Conservation (phyloP, 78 protist species). For the Cavenderia fasciculata region DNA sequence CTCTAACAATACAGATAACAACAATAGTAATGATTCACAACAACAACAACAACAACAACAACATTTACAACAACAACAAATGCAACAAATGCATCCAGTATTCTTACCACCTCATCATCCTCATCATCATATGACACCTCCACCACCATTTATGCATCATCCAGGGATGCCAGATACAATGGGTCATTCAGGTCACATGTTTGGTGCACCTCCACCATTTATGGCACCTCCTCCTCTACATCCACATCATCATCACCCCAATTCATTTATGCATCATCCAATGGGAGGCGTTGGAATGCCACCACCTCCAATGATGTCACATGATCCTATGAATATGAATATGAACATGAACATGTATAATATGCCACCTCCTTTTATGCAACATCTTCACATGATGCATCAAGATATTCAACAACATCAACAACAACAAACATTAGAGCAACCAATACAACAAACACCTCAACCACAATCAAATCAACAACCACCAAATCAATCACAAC, state of each 20-base stretch:
- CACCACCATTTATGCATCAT: not conserved
- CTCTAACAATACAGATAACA: too few relatives aligned
- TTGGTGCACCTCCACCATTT: too few relatives aligned
- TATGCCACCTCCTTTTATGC: conserved; percentile 4
- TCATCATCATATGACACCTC: not conserved
- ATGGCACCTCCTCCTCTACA: not conserved
- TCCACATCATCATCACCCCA: not conserved
- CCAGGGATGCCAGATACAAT: too few relatives aligned
- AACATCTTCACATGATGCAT: not conserved
- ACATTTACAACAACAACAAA: too few relatives aligned
- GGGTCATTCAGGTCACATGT: too few relatives aligned
- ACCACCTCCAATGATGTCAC: not conserved
- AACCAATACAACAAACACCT: not conserved
- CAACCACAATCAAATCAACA: too few relatives aligned
- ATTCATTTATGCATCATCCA: not conserved
- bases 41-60: too few relatives aligned
- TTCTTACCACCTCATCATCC: not conserved
- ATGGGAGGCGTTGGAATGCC: not conserved
- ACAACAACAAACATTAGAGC: not conserved
- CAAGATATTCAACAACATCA: not conserved
- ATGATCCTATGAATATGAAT: not conserved
- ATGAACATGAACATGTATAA: not conserved
- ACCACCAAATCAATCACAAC: not conserved
- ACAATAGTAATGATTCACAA: too few relatives aligned
- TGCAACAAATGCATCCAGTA: too few relatives aligned